Conservation (phyloP, 768 basidiomycete genomes). For the Pleurotus tuber-regium region DNA sequence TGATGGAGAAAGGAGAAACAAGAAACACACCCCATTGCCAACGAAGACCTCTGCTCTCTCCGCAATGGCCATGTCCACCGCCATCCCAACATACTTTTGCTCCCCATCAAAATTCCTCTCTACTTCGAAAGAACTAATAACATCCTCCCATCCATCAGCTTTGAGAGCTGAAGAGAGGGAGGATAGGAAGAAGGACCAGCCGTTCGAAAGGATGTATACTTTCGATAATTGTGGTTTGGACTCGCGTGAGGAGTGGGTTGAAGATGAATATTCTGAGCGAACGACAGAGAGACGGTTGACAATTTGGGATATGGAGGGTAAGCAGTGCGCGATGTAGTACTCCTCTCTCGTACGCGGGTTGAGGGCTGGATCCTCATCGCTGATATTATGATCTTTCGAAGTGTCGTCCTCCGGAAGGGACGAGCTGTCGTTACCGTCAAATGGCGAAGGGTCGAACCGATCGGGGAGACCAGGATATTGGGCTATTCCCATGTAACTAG, state of each 20-base stretch:
- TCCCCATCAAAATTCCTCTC: conserved; percentile 41
- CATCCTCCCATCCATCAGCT: conserved; percentile 49
- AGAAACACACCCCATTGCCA: conserved; percentile 53
- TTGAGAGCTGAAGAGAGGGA: conserved; percentile 34
- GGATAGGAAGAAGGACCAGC: conserved; percentile 39
- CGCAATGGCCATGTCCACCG: conserved; percentile 61
- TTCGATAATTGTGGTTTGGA: conserved; percentile 9
- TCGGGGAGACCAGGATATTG: conserved; percentile 39
- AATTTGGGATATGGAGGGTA: conserved; percentile 40
- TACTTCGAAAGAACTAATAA: conserved; percentile 35
- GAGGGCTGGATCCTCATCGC: neutral
- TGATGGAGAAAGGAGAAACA: conserved; percentile 10
- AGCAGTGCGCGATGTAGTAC: conserved; percentile 42
- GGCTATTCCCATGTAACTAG: conserved; percentile 50
- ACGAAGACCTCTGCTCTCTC: conserved; percentile 57
- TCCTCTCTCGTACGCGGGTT: conserved; percentile 14
- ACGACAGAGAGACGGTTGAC: conserved; percentile 35
- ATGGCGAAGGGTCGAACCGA: conserved; percentile 31
- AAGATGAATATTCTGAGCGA: conserved; percentile 23
- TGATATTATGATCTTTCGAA: conserved; percentile 10
- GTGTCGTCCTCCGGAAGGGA: neutral
- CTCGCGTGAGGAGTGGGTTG: conserved; percentile 4
- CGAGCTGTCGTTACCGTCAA: neutral
- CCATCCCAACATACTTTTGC: conserved; percentile 47
- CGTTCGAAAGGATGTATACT: conserved; percentile 55